Evolutionary conservation across 371 early-diverging fungal genomes (phyloP), one percentile per base, ranked within the genome.

Genomic region (Batrachochytrium dendrobatidis): DNA sequence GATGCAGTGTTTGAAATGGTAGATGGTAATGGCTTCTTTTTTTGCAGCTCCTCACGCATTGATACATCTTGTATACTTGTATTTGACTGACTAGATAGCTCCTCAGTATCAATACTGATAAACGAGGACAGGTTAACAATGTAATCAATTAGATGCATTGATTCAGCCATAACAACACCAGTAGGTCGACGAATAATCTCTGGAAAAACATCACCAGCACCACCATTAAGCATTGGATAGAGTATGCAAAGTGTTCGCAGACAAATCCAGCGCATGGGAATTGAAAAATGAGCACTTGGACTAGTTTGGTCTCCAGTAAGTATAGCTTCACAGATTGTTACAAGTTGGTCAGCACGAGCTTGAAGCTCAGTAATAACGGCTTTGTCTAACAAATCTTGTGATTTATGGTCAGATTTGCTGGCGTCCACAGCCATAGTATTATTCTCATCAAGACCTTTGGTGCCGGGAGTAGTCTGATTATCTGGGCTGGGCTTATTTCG

Each of bases 251-350:
- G 54, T 39, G 34, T 54, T 35, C 59, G 54, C 49, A 59, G 3
- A 20, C 20, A 53, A 25, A 28, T 43, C 34, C 59, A n/a, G 28
- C 45, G 34, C 29, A 53, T 29, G n/a, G 53, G 34, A 10, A 59
- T 55, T 32, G 55, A 32, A 18, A 63, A 24, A 20, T 44, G 43
- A 30, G 55, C 53, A 45, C 49, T 53, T 24, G 30, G 39, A 35
- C 52, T 62, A 18, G 22, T 55, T 7, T 33, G 34, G 30, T 49
- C 48, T n/a, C 60, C 59, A 8, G 60, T 56, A 2, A 62, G 24
- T 31, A 67, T 63, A 28, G 63, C 67, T 44, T 67, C 67, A 17
- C 45, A 50, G 18, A 67, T 44, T 18, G 50, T 35, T 18, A 56
- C 30, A 12, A 67, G 50, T 15, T 59, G 49, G 22, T 34, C 55